Base-by-base conservation (phyloP, 352 stramenopile species). In the Pilasporangium apinafurcum region DNA sequence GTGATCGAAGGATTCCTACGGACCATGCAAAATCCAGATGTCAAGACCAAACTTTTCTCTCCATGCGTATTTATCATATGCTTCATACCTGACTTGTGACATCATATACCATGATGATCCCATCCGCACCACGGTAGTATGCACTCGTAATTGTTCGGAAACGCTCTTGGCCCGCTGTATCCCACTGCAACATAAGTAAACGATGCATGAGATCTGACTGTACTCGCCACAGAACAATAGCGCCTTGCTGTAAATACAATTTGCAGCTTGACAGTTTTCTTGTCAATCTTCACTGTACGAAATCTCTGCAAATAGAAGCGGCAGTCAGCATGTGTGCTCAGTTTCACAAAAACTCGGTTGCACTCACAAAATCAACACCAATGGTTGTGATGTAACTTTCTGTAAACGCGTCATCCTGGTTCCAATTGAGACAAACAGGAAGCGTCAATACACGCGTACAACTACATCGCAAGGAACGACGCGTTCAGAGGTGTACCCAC, bases 91-190 rank as follows among this genome's bases (percentile, higher is more conserved):
- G 79, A 60, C 97, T 96, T 16, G 96, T 99, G 13, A 99, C 94
- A 53, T 99, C 97, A 67, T 99, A 99, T n/a, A 99, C 86, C 64
- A 97, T 86, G 43, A 97, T 88, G 58, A 99, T 99, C 25, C 96
- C 96, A 65, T 99, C 93, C 5, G 96, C 96, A 35, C 96, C 96
- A 51, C 96, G 91, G 59, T 99, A 99, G 65, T 99, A 99, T 9
- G 94, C 95, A 43, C 91, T 98, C 30, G 96, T 99, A 53, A 99
- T 99, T 16, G 95, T 98, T 36, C 95, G 95, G 71, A 99, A 99
- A 37, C 96, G 92, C 69, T 99, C 96, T 79, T 99, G 96, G 5
- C 96, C 96, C n/a, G 96, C 96, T 7, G 96, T 99, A 60, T 99
- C 96, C 96, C 95, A 98, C 81, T 92, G 37, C 30, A 65, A 39